phyloP scores from a whole-genome alignment of 2,329 filamentous ascomycete species.

The Colletotrichum orbiculare region DNA sequence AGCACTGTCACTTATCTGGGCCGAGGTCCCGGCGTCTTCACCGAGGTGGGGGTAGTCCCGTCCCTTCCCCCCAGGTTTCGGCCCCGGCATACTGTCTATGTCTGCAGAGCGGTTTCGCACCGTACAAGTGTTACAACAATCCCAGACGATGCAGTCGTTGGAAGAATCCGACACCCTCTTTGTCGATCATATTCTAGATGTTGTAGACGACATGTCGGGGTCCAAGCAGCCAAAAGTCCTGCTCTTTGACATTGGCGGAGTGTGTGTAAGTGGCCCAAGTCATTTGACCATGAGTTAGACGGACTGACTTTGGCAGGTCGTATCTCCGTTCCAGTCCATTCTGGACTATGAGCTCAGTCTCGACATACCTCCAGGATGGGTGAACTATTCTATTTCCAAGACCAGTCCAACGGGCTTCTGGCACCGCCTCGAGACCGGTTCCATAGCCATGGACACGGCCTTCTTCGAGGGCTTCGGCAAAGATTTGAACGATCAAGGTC shows the following conservation, averaged over 20 bases:
- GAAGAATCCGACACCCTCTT: constrained; percentile 34
- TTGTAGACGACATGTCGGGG: constrained; percentile 52
- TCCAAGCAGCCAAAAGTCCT: constrained; percentile 74
- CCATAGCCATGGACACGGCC: constrained; percentile 76
- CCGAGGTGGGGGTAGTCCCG: constrained; percentile 15
- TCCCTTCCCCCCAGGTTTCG: constrained; percentile 28
- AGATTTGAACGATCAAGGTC: constrained; percentile 74
- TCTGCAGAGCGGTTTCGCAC: constrained; percentile 16
- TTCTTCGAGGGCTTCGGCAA: constrained; percentile 82
- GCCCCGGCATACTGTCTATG: constrained; percentile 21
- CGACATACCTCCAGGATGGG: constrained; percentile 85
- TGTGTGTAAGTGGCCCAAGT: constrained; percentile 78
- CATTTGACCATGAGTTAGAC: constrained; percentile 10
- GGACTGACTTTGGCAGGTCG: constrained; percentile 67
- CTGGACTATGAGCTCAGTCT: constrained; percentile 85
- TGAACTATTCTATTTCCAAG: constrained; percentile 89
- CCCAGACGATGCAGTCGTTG: constrained; percentile 26
- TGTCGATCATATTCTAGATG: constrained; percentile 45
- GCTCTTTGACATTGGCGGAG: constrained; percentile 95
- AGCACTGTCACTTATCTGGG: constrained; percentile 5
- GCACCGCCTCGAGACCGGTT: constrained; percentile 88
- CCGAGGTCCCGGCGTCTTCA: constrained; percentile 30
- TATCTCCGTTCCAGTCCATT: constrained; percentile 93
- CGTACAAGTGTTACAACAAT: constrained; percentile 18
- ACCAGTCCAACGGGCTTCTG: constrained; percentile 84